These are phyloP conservation scores for Rhizoclosmatium globosum DNA, from an alignment of 192 early-diverging fungal species.

Conservation along the genomic window DNA sequence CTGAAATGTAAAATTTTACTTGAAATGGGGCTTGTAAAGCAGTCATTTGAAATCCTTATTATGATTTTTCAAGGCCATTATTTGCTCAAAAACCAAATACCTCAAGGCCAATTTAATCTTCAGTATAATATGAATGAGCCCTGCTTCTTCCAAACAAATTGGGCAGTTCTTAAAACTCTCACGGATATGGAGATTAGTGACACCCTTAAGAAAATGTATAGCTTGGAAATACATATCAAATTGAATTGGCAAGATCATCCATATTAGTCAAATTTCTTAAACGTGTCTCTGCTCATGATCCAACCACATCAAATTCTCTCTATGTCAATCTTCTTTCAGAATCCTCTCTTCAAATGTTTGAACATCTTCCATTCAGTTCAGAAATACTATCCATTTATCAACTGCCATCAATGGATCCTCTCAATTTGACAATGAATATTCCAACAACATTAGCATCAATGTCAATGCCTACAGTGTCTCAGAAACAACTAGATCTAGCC, in stretches of 20 bases:
- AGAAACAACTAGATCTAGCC: no score
- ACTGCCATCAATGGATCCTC: no score
- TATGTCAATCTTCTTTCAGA: not conserved
- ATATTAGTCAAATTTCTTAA: not conserved
- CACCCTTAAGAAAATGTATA: slow-evolving; percentile 4
- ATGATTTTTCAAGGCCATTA: slow-evolving; percentile 1
- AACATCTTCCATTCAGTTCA: no score
- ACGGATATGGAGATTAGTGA: slow-evolving; percentile 2
- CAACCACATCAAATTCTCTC: not conserved
- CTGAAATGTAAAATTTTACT: slow-evolving; percentile 6
- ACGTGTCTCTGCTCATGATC: slow-evolving; percentile 15
- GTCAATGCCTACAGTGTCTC: no score
- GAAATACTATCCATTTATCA: no score
- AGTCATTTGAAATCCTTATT: not conserved
- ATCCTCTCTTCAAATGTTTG: not conserved
- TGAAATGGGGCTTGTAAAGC: slow-evolving; percentile 15
- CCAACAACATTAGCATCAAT: not conserved
- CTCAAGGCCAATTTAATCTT: not conserved
- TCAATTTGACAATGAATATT: not conserved
- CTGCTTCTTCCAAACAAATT: slow-evolving; percentile 10
- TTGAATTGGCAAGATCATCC: not conserved
- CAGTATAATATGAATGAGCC: not conserved
- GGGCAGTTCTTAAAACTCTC: not conserved
- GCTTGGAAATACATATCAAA: not conserved
- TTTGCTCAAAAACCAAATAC: slow-evolving; percentile 11